phyloP scores from a whole-genome alignment of 2,329 filamentous ascomycete genomes.

The Penicillium sp. region DNA sequence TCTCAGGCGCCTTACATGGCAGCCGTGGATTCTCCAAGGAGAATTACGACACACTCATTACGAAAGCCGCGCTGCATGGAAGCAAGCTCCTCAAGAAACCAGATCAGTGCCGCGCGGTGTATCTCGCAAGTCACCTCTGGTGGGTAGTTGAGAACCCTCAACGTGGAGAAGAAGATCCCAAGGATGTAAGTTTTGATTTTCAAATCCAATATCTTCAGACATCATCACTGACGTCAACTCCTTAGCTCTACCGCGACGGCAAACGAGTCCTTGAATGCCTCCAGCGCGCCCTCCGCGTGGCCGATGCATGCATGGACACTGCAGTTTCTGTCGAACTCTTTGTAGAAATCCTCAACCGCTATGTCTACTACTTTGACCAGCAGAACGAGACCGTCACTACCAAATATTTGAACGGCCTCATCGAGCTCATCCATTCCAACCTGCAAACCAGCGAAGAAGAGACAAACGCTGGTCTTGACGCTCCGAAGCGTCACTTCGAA shows the following conservation, averaged over 20 bases:
- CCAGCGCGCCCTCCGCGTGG: slow-evolving; percentile 90
- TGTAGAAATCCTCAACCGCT: slow-evolving; percentile 96
- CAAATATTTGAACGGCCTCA: slow-evolving; percentile 96
- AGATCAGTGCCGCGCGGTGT: slow-evolving; percentile 95
- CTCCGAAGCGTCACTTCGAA: slow-evolving; percentile 89
- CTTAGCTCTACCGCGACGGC: slow-evolving; percentile 88
- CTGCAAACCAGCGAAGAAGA: slow-evolving; percentile 72
- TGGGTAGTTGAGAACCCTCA: slow-evolving; percentile 85
- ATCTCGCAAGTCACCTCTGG: slow-evolving; percentile 94
- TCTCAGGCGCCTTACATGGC: slow-evolving; percentile 83
- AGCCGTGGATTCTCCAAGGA: slow-evolving; percentile 90
- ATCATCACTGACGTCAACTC: slow-evolving; percentile 4
- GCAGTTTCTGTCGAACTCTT: slow-evolving; percentile 96
- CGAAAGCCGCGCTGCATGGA: slow-evolving; percentile 93
- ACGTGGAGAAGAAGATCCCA: slow-evolving; percentile 76
- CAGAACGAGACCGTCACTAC: slow-evolving; percentile 98
- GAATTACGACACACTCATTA: slow-evolving; percentile 98
- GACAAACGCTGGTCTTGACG: slow-evolving; percentile 73
- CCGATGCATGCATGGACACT: slow-evolving; percentile 98
- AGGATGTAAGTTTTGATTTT: slow-evolving; percentile 59
- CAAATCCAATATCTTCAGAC: slow-evolving; percentile 19
- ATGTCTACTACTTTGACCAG: slow-evolving; percentile 99
- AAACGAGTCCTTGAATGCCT: slow-evolving; percentile 96
- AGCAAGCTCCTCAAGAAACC: slow-evolving; percentile 97
- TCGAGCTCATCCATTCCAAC: slow-evolving; percentile 97